These are phyloP conservation scores for Sutorius australiensis DNA, from an alignment of 768 basidiomycete species.

Conservation along the genomic window DNA sequence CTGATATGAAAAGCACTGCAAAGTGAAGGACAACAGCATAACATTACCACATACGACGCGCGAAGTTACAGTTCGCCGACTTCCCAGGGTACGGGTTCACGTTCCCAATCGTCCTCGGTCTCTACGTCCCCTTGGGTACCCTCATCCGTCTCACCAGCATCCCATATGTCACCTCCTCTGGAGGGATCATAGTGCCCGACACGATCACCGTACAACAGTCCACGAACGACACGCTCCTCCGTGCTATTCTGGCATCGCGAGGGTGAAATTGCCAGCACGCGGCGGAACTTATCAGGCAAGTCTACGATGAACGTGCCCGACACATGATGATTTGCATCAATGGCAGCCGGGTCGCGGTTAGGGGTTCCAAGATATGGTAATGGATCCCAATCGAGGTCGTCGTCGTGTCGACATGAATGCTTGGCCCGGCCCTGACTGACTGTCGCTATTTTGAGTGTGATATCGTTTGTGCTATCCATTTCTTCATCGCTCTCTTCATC, in stretches of 20 bases:
- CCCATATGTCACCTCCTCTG: slow-evolving; percentile 74
- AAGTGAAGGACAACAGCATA: slow-evolving; percentile 23
- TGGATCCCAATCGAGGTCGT: slow-evolving; percentile 30
- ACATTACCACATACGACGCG: slow-evolving; percentile 29
- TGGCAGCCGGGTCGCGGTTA: slow-evolving; percentile 19
- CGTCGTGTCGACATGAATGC: slow-evolving; percentile 3
- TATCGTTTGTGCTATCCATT: slow-evolving; percentile 16
- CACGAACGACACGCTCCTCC: slow-evolving; percentile 53
- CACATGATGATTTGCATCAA: slow-evolving; percentile 34
- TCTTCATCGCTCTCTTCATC: slow-evolving; percentile 28
- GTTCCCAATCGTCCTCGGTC: slow-evolving; percentile 68
- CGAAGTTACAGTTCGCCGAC: slow-evolving; percentile 60
- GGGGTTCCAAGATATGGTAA: slow-evolving; percentile 23
- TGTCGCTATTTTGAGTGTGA: slow-evolving; percentile 21
- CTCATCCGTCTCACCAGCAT: slow-evolving; percentile 59
- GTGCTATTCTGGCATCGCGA: slow-evolving; percentile 38
- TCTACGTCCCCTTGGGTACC: slow-evolving; percentile 41
- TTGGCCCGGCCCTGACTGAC: slow-evolving; percentile 14
- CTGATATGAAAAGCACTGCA: slow-evolving; percentile 34
- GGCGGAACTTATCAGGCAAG: slow-evolving; percentile 63
- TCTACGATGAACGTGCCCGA: slow-evolving; percentile 46
- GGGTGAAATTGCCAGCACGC: slow-evolving; percentile 59
- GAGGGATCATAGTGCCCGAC: slow-evolving; percentile 54
- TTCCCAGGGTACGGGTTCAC: slow-evolving; percentile 81
- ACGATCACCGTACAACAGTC: slow-evolving; percentile 56